Evolutionary conservation across 2,329 filamentous ascomycete species (phyloP).

Genomic region (Paradendryphiella salina): DNA sequence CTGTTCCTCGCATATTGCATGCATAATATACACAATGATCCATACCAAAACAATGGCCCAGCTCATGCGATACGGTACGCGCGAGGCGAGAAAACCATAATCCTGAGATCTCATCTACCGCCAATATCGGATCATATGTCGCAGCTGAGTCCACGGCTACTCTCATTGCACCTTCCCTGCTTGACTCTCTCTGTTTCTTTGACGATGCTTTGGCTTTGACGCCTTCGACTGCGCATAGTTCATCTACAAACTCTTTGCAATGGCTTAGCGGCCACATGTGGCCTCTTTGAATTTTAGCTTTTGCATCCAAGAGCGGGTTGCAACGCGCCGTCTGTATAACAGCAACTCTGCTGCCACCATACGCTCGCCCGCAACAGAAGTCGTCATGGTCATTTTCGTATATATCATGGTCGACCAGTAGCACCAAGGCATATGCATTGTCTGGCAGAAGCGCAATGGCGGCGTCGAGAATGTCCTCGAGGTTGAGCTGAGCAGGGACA

Average conservation of each 20-base stretch:
- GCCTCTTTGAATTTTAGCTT: slow-evolving; percentile 50
- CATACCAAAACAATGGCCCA: slow-evolving; percentile 68
- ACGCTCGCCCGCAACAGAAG: slow-evolving; percentile 69
- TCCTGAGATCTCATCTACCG: slow-evolving; percentile 35
- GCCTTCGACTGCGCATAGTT: slow-evolving; percentile 41
- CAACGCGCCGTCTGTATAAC: slow-evolving; percentile 67
- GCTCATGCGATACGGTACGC: slow-evolving; percentile 62
- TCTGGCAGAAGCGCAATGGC: slow-evolving; percentile 57
- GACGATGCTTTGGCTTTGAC: slow-evolving; percentile 16
- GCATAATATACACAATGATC: slow-evolving; percentile 68
- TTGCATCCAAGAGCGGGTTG: slow-evolving; percentile 53
- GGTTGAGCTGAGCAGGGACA: slow-evolving; percentile 59
- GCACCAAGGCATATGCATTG: slow-evolving; percentile 62
- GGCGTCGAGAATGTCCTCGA: slow-evolving; percentile 64
- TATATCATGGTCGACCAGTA: slow-evolving; percentile 65
- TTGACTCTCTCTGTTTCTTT: slow-evolving; percentile 12
- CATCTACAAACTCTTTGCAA: slow-evolving; percentile 57
- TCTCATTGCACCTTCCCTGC: slow-evolving; percentile 18
- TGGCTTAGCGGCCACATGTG: slow-evolving; percentile 70
- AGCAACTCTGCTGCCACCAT: slow-evolving; percentile 64
- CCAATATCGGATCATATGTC: slow-evolving; percentile 8
- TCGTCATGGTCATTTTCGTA: slow-evolving; percentile 68
- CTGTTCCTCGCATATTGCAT: slow-evolving; percentile 66
- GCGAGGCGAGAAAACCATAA: slow-evolving; percentile 63
- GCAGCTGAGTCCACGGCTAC: slow-evolving; percentile 19